A percentile compares a stretch with the other conserved stretches of the same genome.
phyloP scores from a whole-genome alignment of 768 basidiomycete genomes.

The Kwoniella sp. region DNA sequence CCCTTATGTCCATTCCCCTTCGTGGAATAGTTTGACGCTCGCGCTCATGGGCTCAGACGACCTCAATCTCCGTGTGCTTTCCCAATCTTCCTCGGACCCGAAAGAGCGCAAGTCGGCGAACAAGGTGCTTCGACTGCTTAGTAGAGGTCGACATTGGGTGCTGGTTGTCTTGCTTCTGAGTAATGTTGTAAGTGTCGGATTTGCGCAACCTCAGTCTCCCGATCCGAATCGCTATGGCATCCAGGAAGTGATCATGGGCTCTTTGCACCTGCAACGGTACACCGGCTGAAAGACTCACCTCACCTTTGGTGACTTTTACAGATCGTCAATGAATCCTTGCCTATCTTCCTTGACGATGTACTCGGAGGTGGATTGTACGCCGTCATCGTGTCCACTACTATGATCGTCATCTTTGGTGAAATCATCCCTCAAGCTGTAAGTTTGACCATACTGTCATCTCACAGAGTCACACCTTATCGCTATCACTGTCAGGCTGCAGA shows the following conservation, averaged over 20 bases:
- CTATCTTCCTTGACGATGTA: slow-evolving; percentile 59
- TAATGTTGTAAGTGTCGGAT: slow-evolving; percentile 67
- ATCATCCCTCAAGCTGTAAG: slow-evolving; percentile 64
- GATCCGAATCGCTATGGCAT: background rate
- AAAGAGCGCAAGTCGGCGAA: slow-evolving; percentile 62
- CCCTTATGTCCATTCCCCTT: background rate
- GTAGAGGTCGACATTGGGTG: slow-evolving; percentile 84
- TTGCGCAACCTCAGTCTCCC: too few relatives aligned
- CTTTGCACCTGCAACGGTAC: background rate
- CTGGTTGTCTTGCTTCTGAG: slow-evolving; percentile 86
- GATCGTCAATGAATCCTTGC: slow-evolving; percentile 58
- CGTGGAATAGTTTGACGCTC: slow-evolving; percentile 70
- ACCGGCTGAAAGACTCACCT: background rate
- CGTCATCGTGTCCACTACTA: slow-evolving; percentile 55
- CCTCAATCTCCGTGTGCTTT: slow-evolving; percentile 81
- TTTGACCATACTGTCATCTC: too few relatives aligned
- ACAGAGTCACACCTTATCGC: too few relatives aligned
- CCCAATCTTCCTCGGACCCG: slow-evolving; percentile 75
- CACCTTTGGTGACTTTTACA: slow-evolving; percentile 12
- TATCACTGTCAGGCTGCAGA: too few relatives aligned
- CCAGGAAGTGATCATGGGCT: background rate
- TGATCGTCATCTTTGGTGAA: slow-evolving; percentile 59
- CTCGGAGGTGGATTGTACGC: slow-evolving; percentile 60
- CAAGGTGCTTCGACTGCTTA: slow-evolving; percentile 62
- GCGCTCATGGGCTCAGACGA: slow-evolving; percentile 94